Base-by-base conservation (phyloP, 257 asterid species). In the Nicotiana benthamiana region DNA sequence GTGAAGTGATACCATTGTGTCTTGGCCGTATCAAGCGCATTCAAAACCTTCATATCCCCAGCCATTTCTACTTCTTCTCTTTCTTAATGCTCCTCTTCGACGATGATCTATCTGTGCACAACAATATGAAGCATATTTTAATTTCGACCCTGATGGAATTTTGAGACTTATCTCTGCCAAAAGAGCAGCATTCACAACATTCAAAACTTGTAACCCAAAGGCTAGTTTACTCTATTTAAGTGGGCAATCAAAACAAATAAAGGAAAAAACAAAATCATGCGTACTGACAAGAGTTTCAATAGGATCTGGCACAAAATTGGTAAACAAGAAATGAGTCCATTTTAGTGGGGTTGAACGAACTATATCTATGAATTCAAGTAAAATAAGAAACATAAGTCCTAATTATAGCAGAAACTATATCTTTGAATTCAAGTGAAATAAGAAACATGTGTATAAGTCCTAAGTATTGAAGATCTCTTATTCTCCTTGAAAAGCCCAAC, bases 1-100 rank as follows among this genome's bases (percentile, higher is more conserved):
- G 93, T 90, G 80, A 90, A 87, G 51, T 90, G 94, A 76, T 90
- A 90, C 92, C 93, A 90, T 76, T 88, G 92, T 13, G 94, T 90
- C 75, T 90, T 90, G 4, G 94, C 94, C 0, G 84, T 83, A 75
- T 89, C 94, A 3, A 90, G 90, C 0, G 94, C 94, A 3, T 75
- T 83, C 1, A 90, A 83, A 59, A 90, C 91, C 61, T 87, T 84
- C 80, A 88, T 90, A 5, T 87, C 87, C 36, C 80, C 87, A 2
- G 89, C 60, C 89, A 84, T 72, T 56, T 52, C 34, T 26, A 36
- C 9, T 16, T 30, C 15, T 68, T 0, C 0, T 68, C 9, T 28
- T 63, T n/a, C 22, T 28, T 1, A 4, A 28, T 20, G 0, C 26
- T 13, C 36, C 51, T 76, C 28, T 60, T 62, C 68, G 27, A 5